Evolutionary conservation across 83 land plant species (phyloP), one percentile per base, ranked within the genome.

Genomic region (Thuja plicata): DNA sequence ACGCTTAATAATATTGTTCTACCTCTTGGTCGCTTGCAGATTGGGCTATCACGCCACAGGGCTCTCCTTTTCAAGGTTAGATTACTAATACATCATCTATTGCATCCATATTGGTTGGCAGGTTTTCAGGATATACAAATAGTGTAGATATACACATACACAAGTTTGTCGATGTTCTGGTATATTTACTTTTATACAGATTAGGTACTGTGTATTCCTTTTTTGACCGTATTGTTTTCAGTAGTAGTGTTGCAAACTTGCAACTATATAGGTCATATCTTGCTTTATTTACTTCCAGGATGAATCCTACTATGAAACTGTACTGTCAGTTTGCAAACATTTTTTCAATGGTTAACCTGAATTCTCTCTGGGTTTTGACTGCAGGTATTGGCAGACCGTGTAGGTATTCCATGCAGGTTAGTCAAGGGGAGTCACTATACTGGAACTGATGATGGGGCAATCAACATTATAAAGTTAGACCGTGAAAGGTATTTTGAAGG

Each of bases 391-490:
- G 96, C 97, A 87, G 97, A 96, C 91, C 86, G 86, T 76, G 90
- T 94, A 34, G 89, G 90, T 86, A 92, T 96, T 77, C 96, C 96
- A 10, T 96, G 97, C 80, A 92, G 90, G 93, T 89, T 96, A 83
- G 96, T 96, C 12, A 96, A 95, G 87, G 97, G 96, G 24, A 94
- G 93, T 87, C 94, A 92, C 88, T 95, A 96, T 82, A 96, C 97
- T 35, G 97, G 97, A 13, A 93, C 93, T 84, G 97, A 96, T 89
- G 97, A 96, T 37, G 97, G 97, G 66, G 97, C 97, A 89, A 93
- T 96, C 4, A 96, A 96, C 87, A 71, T 95, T 62, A 79, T 96
- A 19, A 96, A 93, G 90, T 43, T 90, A 82, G 93, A 90, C 70
- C 78, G 88, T 91, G 94, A 89, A 89, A 92, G 98, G 98, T 96